Evolutionary conservation across 1,284 basidiomycete genomes (phyloP).

Genomic region (Phylloporus sp.): DNA sequence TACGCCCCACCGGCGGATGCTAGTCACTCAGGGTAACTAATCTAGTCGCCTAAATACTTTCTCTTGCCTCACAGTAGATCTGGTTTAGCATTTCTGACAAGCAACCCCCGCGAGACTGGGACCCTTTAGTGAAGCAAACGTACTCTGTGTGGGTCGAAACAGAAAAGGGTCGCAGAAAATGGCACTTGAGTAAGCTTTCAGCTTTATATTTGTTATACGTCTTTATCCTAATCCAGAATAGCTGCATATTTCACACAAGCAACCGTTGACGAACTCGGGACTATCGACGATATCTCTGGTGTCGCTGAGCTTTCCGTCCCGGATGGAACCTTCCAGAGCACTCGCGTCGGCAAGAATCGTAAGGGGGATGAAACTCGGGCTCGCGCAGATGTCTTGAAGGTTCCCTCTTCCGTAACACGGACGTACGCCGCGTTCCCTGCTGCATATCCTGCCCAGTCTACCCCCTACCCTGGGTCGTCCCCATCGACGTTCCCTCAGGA

Average conservation of each 20-base stretch:
- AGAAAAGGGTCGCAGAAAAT: slow-evolving; percentile 67
- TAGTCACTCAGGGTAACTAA: slow-evolving; percentile 44
- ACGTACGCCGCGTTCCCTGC: slow-evolving; percentile 63
- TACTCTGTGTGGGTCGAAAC: slow-evolving; percentile 75
- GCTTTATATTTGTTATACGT: slow-evolving; percentile 17
- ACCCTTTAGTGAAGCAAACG: slow-evolving; percentile 77
- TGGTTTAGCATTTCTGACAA: slow-evolving; percentile 39
- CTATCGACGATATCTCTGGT: slow-evolving; percentile 62
- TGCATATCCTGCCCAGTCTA: slow-evolving; percentile 36
- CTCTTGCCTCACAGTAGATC: slow-evolving; percentile 17
- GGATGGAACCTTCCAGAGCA: slow-evolving; percentile 64
- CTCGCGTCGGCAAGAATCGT: slow-evolving; percentile 56
- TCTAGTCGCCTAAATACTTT: not conserved
- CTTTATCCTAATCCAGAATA: slow-evolving; percentile 35
- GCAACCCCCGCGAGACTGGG: slow-evolving; percentile 65
- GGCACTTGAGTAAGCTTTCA: slow-evolving; percentile 68
- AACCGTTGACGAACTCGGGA: slow-evolving; percentile 65
- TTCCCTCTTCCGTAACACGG: slow-evolving; percentile 40
- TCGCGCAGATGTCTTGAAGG: slow-evolving; percentile 33
- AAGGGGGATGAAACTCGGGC: slow-evolving; percentile 34
- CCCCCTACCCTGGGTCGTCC: slow-evolving; percentile 35
- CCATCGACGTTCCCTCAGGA: slow-evolving; percentile 30
- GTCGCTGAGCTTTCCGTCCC: slow-evolving; percentile 60
- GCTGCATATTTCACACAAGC: slow-evolving; percentile 80
- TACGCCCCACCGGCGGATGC: slow-evolving; percentile 52